Evolutionary conservation across 2,329 filamentous ascomycete species (phyloP).

Genomic region (Colletotrichum agaves): DNA sequence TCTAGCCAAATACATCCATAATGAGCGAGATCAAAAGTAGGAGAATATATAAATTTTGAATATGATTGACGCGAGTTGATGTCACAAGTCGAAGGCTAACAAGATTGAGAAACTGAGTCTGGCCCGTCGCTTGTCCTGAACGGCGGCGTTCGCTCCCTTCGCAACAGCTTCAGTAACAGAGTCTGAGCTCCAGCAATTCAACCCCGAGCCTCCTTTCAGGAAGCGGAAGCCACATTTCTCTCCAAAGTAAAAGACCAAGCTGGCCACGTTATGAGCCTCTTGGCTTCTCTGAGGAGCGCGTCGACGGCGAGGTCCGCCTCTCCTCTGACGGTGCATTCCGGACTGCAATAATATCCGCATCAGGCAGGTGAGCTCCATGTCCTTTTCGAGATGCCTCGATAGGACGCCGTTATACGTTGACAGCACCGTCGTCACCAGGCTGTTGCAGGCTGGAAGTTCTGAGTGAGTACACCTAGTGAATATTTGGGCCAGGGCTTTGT

Average conservation of each 20-base stretch:
- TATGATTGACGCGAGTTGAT: slow-evolving; percentile 41
- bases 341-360: too few relatives aligned
- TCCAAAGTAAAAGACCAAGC: accelerated
- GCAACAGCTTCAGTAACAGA: slow-evolving; percentile 64
- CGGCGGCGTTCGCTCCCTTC: slow-evolving; percentile 61
- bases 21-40: too few relatives aligned
- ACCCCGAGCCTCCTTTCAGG: slow-evolving; percentile 47
- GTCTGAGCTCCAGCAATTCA: slow-evolving; percentile 54
- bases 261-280: slow-evolving; percentile 26
- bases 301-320: slow-evolving; percentile 43
- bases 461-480: background rate
- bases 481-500: background rate
- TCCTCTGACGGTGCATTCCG: slow-evolving; percentile 19
- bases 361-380: slow-evolving; percentile 53
- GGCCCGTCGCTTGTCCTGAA: slow-evolving; percentile 72
- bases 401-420: background rate
- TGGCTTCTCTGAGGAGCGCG: slow-evolving; percentile 32
- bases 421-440: slow-evolving; percentile 57
- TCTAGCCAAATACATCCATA: too few relatives aligned
- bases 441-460: slow-evolving; percentile 45
- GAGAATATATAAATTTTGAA: slow-evolving; percentile 64
- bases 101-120: slow-evolving; percentile 60
- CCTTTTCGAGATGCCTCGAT: background rate
- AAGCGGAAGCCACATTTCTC: background rate
- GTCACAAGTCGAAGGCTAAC: background rate